Conservation (phyloP, 495 filamentous ascomycete genomes). For the Hyaloscypha hepaticicola region DNA sequence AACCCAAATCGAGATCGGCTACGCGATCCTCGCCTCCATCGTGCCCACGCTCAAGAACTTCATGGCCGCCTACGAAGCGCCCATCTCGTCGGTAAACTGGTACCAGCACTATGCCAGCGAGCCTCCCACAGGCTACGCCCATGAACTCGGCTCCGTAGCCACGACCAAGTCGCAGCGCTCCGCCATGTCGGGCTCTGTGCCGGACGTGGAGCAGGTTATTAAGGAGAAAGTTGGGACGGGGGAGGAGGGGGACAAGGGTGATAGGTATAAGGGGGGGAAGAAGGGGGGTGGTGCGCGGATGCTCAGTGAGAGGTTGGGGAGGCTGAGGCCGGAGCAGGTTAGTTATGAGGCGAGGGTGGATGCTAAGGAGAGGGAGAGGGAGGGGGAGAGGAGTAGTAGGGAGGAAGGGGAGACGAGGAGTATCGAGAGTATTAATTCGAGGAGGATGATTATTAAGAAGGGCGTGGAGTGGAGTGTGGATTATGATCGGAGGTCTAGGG, state of each 20-base stretch:
- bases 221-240: not conserved
- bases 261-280: not conserved
- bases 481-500: slow-evolving; percentile 6
- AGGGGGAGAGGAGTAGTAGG: not conserved
- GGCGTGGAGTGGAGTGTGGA: slow-evolving; percentile 22
- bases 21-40: slow-evolving; percentile 44
- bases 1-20: slow-evolving; percentile 44
- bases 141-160: not conserved
- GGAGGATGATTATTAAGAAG: slow-evolving; percentile 22
- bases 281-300: not conserved
- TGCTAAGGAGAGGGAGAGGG: not conserved
- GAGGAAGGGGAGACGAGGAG: slow-evolving; percentile 1
- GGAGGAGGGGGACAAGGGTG: not conserved
- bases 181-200: not conserved
- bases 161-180: not conserved
- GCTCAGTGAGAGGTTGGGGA: not conserved
- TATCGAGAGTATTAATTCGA: slow-evolving; percentile 4
- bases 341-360: slow-evolving; percentile 9
- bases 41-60: slow-evolving; percentile 49
- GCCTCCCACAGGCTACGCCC: not conserved
- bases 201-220: not conserved
- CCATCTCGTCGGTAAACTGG: not conserved
- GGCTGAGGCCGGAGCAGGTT: slow-evolving; percentile 1
- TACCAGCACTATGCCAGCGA: not conserved
- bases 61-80: slow-evolving; percentile 44